Conservation (phyloP, 495 filamentous ascomycete species). For the Cairneyella variabilis region DNA sequence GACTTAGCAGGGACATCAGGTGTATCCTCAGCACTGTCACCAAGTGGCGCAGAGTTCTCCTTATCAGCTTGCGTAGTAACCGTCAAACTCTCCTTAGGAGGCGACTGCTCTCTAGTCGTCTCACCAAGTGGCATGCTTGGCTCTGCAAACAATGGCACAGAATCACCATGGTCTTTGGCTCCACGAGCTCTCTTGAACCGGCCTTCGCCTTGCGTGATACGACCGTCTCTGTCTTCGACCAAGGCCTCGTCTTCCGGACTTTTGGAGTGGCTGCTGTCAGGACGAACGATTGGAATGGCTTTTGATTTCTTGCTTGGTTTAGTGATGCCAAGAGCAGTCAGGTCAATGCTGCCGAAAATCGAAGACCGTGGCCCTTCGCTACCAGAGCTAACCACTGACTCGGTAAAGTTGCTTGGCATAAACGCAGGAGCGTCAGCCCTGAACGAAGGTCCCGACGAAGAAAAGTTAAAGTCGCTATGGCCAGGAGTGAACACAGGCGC, state of each 20-base stretch:
- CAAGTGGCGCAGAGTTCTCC: constrained; percentile 25
- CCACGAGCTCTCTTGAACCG: constrained; percentile 71
- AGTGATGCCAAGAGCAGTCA: constrained; percentile 50
- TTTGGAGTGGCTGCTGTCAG: constrained; percentile 45
- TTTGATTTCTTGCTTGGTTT: constrained; percentile 69
- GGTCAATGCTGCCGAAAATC: constrained; percentile 75
- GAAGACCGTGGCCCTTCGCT: constrained; percentile 31
- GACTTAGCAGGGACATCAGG: constrained; percentile 5
- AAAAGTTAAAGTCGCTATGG: constrained; percentile 70
- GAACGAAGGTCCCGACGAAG: constrained; percentile 62
- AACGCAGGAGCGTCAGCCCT: constrained; percentile 80
- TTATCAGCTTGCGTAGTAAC: constrained; percentile 30
- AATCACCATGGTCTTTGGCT: constrained; percentile 55
- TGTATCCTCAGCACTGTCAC: constrained; percentile 1
- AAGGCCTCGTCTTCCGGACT: constrained; percentile 34
- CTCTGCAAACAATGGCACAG: constrained; percentile 65
- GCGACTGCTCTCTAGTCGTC: constrained; percentile 33
- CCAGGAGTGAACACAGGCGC: constrained; percentile 70
- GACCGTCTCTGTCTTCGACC: constrained; percentile 50
- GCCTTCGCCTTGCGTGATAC: constrained; percentile 47
- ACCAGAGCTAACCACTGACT: constrained; percentile 34
- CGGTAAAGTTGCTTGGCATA: constrained; percentile 49
- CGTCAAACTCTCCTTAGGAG: constrained; percentile 26
- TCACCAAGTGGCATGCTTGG: constrained; percentile 47
- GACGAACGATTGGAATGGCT: constrained; percentile 75